Evolutionary conservation across 208 protist genomes (phyloP).

Genomic region (Spironucleus salmonicida): DNA sequence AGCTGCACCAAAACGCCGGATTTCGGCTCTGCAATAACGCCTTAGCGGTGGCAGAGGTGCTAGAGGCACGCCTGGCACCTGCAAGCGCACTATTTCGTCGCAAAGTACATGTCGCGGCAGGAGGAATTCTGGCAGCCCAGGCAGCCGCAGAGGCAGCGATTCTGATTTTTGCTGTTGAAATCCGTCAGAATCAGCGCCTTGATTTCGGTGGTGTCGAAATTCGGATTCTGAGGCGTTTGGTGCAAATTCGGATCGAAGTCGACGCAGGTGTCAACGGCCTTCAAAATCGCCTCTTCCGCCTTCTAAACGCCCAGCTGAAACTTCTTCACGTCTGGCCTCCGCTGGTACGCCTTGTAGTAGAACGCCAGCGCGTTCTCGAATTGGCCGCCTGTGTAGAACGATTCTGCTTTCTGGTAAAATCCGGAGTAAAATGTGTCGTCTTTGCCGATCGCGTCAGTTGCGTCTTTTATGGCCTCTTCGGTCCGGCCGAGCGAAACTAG

Average conservation of each 20-base stretch:
- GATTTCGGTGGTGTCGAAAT: background rate
- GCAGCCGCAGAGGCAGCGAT: constrained; percentile 19
- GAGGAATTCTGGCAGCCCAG: background rate
- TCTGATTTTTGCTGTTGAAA: background rate
- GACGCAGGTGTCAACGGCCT: constrained; percentile 27
- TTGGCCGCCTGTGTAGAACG: constrained; percentile 31
- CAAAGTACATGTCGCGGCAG: background rate
- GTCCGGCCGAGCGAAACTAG: background rate
- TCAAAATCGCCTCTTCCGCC: constrained; percentile 37
- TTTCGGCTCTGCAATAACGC: background rate
- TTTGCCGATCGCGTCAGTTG: constrained; percentile 1
- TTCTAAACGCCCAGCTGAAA: constrained; percentile 37
- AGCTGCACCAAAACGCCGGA: background rate
- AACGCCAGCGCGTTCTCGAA: constrained; percentile 37
- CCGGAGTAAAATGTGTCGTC: background rate
- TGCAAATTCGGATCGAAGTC: background rate
- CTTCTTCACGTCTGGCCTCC: constrained; percentile 35
- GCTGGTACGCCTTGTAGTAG: constrained; percentile 33
- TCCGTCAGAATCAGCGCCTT: too few relatives aligned
- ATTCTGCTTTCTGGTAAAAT: constrained; percentile 27
- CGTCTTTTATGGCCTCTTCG: constrained; percentile 17
- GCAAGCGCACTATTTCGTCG: background rate
- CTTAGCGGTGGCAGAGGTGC: background rate
- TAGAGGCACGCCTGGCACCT: background rate
- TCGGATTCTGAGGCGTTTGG: background rate